Evolutionary conservation across 2,329 filamentous ascomycete genomes (phyloP).

Genomic region (Tricladium varicosporioides): DNA sequence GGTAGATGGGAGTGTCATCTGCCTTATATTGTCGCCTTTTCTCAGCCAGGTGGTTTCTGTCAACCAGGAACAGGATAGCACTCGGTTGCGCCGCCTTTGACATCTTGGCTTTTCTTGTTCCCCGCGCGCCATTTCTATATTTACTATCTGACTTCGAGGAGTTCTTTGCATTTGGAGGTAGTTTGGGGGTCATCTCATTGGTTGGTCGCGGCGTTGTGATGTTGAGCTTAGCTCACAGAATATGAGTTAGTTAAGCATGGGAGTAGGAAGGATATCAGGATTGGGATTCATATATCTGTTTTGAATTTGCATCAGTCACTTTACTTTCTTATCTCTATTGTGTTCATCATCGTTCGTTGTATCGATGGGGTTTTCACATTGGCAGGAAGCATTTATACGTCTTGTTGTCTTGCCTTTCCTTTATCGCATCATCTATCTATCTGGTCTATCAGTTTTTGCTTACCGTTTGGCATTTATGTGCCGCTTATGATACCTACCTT

Average conservation of each 20-base stretch:
- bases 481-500: conserved; percentile 14
- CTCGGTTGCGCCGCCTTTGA: conserved; percentile 8
- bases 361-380: not conserved
- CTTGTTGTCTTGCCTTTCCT: not conserved
- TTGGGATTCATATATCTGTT: conserved; percentile 23
- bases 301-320: conserved; percentile 9
- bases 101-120: conserved; percentile 18
- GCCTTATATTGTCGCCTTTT: not conserved
- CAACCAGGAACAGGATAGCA: not conserved
- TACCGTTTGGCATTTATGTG: conserved; percentile 9
- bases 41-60: not conserved
- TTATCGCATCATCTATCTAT: not conserved
- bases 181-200: conserved; percentile 24
- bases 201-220: conserved; percentile 19
- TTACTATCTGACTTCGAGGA: conserved; percentile 31
- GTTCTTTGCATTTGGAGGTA: conserved; percentile 35
- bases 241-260: conserved; percentile 20
- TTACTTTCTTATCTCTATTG: conserved; percentile 14
- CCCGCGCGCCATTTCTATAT: conserved; percentile 23
- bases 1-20: not conserved
- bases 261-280: conserved; percentile 13
- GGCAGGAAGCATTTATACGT: conserved; percentile 4
- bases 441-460: not conserved
- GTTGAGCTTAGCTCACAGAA: conserved; percentile 26
- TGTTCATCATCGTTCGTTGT: not conserved